A percentile compares a stretch with the other conserved stretches of the same genome.
These are phyloP conservation scores for Tephrocybe sp. DNA, from an alignment of 768 basidiomycete species.

Conservation along the genomic window DNA sequence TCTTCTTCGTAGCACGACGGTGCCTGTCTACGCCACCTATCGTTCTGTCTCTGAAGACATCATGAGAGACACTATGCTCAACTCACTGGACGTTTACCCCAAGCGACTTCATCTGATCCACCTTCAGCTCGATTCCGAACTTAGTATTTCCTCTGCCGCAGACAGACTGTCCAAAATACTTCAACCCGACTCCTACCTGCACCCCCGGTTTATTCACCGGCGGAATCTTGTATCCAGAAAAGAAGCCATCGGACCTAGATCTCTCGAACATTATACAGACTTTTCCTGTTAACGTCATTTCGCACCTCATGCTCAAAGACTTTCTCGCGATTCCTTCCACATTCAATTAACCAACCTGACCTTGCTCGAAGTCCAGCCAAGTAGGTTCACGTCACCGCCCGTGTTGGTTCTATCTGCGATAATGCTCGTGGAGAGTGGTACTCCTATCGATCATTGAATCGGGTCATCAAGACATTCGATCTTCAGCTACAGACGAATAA, in stretches of 20 bases:
- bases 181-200: slow-evolving; percentile 37
- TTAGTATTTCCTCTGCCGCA: slow-evolving; percentile 48
- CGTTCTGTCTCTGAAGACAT: slow-evolving; percentile 33
- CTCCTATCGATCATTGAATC: slow-evolving; percentile 60
- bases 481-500: slow-evolving; percentile 46
- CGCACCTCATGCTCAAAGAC: slow-evolving; percentile 59
- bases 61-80: slow-evolving; percentile 40
- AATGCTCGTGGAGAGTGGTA: slow-evolving; percentile 61
- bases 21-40: slow-evolving; percentile 57
- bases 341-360: slow-evolving; percentile 15
- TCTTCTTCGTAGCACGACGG: slow-evolving; percentile 44
- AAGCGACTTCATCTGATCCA: slow-evolving; percentile 42
- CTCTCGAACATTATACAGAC: slow-evolving; percentile 35
- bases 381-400: slow-evolving; percentile 60
- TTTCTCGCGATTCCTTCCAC: slow-evolving; percentile 56
- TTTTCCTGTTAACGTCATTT: slow-evolving; percentile 57
- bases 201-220: slow-evolving; percentile 55
- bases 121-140: slow-evolving; percentile 51
- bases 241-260: slow-evolving; percentile 47
- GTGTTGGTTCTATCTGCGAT: slow-evolving; percentile 57
- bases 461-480: slow-evolving; percentile 61
- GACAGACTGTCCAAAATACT: slow-evolving; percentile 35
- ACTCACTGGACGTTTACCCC: slow-evolving; percentile 41
- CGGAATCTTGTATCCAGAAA: slow-evolving; percentile 55
- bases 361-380: slow-evolving; percentile 34